phyloP scores from a whole-genome alignment of 139 green algal species.

The Bryopsis sp. region DNA sequence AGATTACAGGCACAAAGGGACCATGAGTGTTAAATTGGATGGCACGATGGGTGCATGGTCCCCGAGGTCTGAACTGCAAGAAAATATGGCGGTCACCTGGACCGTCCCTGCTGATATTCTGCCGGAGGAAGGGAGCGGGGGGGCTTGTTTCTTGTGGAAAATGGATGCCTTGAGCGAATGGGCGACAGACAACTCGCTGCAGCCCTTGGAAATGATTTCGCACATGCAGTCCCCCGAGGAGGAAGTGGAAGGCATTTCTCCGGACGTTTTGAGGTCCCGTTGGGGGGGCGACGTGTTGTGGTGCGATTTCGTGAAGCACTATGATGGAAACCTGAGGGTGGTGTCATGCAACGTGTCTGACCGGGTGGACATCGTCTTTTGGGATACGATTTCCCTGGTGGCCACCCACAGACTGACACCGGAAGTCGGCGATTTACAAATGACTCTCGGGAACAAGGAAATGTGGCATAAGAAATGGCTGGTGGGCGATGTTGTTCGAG shows the following conservation, averaged over 20 bases:
- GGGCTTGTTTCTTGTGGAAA: conserved; percentile 5
- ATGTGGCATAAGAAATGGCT: neutral
- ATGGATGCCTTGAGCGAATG: too few species aligned
- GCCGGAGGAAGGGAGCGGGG: neutral
- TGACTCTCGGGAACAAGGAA: neutral
- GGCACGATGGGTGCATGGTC: conserved; percentile 7
- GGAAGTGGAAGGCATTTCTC: too few species aligned
- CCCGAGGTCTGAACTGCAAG: neutral
- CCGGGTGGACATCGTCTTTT: too few species aligned
- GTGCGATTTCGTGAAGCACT: neutral
- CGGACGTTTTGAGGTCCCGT: too few species aligned
- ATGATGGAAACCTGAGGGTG: neutral
- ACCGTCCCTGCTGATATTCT: conserved; percentile 1
- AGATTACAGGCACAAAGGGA: neutral
- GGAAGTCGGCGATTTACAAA: too few species aligned
- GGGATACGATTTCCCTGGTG: too few species aligned
- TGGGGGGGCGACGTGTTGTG: conserved; percentile 6
- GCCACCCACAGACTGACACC: too few species aligned
- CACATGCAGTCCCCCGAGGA: too few species aligned
- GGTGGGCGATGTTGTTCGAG: neutral
- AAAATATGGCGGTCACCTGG: conserved; percentile 2
- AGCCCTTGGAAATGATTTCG: too few species aligned
- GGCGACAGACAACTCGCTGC: too few species aligned
- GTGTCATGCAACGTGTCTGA: too few species aligned
- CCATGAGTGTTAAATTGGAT: conserved; percentile 5